phyloP scores from a whole-genome alignment of 1,139 yeast species.

The Taiozyma onychis region DNA sequence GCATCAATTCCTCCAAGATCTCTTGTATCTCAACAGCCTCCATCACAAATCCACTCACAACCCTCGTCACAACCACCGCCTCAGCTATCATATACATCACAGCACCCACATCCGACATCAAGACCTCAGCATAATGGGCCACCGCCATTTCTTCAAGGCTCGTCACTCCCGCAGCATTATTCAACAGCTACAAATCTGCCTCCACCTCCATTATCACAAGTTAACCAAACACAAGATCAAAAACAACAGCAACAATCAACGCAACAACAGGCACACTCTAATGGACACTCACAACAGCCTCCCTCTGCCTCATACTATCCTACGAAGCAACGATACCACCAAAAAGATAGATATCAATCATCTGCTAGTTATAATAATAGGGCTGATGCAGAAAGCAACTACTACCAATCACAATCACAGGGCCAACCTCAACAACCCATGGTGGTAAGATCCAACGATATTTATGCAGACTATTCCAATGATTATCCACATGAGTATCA shows the following conservation, averaged over 20 bases:
- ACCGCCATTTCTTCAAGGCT: neutral
- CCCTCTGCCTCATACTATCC: neutral
- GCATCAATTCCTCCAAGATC: neutral
- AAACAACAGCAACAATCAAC: neutral
- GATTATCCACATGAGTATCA: neutral
- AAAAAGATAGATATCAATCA: neutral
- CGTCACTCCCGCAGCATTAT: neutral
- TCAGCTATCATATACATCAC: neutral
- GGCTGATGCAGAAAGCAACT: neutral
- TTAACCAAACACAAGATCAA: neutral
- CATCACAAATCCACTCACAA: neutral
- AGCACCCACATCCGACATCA: neutral
- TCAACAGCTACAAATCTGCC: neutral
- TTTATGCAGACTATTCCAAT: neutral
- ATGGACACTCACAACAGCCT: neutral
- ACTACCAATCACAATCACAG: neutral
- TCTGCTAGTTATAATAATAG: neutral
- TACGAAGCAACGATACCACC: neutral
- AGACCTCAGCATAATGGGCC: conserved; percentile 1
- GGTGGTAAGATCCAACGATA: neutral
- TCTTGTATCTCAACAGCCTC: neutral
- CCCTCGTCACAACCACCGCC: neutral
- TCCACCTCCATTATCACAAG: neutral
- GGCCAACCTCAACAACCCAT: neutral
- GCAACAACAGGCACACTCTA: neutral